Evolutionary conservation across 805 yeast species (phyloP).

Genomic region (Candida arabinofermentans): DNA sequence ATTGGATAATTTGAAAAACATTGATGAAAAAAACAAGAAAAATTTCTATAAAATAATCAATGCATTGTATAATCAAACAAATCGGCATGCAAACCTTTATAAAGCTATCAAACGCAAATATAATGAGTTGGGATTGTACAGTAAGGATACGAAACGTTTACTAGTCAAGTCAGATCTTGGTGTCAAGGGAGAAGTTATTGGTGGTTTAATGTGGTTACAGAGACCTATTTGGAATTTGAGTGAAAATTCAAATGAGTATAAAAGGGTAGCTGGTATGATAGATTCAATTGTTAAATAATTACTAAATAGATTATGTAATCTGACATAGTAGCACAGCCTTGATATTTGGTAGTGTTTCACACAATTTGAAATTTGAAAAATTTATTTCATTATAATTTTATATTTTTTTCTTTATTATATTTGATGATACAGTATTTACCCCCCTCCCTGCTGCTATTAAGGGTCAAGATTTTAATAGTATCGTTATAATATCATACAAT

Average conservation of each 20-base stretch:
- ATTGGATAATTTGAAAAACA: background rate
- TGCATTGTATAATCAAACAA: background rate
- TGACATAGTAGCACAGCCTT: too few species aligned
- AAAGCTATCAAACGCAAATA: background rate
- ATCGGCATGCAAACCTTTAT: background rate
- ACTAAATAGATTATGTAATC: too few species aligned
- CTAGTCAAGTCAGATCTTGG: too few species aligned
- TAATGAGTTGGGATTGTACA: background rate
- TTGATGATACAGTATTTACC: too few species aligned
- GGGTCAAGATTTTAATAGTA: too few species aligned
- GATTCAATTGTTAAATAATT: background rate
- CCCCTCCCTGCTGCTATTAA: too few species aligned
- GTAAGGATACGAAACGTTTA: too few species aligned
- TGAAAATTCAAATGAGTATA: constrained; percentile 3
- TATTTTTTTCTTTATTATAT: too few species aligned
- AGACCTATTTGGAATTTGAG: constrained; percentile 2
- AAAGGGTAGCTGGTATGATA: background rate
- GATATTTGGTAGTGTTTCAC: too few species aligned
- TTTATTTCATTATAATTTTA: too few species aligned
- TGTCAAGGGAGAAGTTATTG: constrained; percentile 1
- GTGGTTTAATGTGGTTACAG: constrained; percentile 7
- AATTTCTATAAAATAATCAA: background rate
- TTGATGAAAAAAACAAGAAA: background rate
- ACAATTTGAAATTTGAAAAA: too few species aligned
- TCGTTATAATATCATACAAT: too few species aligned